These are phyloP conservation scores for Cetradonia linearis DNA, from an alignment of 495 filamentous ascomycete genomes.

Conservation along the genomic window DNA sequence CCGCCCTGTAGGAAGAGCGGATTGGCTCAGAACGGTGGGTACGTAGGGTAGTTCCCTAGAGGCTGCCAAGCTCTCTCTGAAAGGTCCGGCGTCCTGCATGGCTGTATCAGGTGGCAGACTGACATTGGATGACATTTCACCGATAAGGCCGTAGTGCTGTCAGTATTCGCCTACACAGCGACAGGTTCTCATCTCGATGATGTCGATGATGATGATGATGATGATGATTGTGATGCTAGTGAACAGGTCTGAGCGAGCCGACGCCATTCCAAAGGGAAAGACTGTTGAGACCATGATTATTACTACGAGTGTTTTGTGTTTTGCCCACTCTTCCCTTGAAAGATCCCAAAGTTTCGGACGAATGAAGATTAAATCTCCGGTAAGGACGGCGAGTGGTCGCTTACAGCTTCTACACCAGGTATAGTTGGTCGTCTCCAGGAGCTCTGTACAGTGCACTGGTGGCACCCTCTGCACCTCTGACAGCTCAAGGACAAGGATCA, in stretches of 20 bases:
- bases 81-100: not conserved
- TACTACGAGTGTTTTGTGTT: too few species aligned
- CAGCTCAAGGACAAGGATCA: not conserved
- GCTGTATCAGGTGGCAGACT: not conserved
- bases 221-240: not conserved
- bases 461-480: not conserved
- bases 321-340: too few species aligned
- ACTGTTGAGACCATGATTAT: too few species aligned
- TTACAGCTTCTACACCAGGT: not conserved
- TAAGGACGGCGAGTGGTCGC: not conserved
- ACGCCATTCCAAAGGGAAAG: too few species aligned
- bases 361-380: not conserved
- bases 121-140: not conserved
- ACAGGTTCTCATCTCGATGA: not conserved
- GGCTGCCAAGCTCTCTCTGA: not conserved
- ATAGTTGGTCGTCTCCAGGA: not conserved
- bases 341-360: too few species aligned
- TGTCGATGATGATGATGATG: too few species aligned
- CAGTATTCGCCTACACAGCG: not conserved
- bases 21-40: not conserved
- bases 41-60: not conserved
- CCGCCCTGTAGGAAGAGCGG: not conserved
- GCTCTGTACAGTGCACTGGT: too few species aligned
- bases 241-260: not conserved
- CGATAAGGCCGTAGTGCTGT: not conserved